Percentiles rank a stretch among this genome's conserved stretches.
phyloP scores from a whole-genome alignment of 2,329 filamentous ascomycete species.

The Colletotrichum sp. region DNA sequence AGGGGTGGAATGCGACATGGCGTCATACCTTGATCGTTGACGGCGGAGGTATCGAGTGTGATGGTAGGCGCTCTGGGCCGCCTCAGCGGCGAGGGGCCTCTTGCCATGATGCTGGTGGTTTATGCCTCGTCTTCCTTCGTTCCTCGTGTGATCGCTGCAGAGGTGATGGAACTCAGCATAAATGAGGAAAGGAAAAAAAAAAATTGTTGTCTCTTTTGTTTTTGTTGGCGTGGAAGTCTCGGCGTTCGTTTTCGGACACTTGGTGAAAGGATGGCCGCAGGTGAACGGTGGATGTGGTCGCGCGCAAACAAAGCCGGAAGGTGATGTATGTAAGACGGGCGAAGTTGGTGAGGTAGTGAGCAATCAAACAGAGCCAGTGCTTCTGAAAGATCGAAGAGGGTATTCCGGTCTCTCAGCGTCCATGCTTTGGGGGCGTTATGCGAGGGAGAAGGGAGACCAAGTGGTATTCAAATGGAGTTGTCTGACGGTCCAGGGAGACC shows the following conservation, averaged over 20 bases:
- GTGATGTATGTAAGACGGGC: not conserved
- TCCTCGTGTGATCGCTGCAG: not conserved
- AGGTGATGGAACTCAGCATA: not conserved
- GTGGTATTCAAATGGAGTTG: not conserved
- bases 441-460: not conserved
- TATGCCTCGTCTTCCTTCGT: not conserved
- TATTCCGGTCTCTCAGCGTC: not conserved
- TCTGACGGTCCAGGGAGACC: not conserved
- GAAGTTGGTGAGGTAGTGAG: not conserved
- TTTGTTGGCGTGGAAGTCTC: not conserved
- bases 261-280: not conserved
- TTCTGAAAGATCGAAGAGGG: not conserved
- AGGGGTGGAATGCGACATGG: not conserved
- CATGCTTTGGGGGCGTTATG: not conserved
- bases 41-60: slow-evolving; percentile 22
- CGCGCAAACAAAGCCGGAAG: slow-evolving; percentile 8
- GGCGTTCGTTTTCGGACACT: not conserved
- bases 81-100: slow-evolving; percentile 3
- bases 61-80: slow-evolving; percentile 23
- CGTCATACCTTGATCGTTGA: slow-evolving; percentile 23
- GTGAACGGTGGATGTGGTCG: not conserved
- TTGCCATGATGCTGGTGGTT: not conserved
- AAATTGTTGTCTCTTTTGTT: not conserved
- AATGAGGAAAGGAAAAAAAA: not conserved
- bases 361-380: not conserved